Evolutionary conservation across 768 basidiomycete genomes (phyloP).

Genomic region (Boletus pseudopeckii): DNA sequence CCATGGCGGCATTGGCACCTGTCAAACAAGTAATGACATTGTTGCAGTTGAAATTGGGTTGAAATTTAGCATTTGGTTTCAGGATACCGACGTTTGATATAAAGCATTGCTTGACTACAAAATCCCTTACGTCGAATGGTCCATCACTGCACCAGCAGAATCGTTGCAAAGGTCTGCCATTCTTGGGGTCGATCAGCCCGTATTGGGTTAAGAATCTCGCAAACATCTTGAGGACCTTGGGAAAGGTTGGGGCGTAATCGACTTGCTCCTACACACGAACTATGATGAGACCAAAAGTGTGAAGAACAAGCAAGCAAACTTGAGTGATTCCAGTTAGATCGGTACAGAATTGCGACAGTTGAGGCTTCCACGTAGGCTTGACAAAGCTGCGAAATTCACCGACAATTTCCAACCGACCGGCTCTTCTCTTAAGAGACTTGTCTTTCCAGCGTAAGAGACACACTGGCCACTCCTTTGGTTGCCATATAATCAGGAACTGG

Average conservation of each 20-base stretch:
- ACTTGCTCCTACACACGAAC: constrained; percentile 64
- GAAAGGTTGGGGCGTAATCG: constrained; percentile 72
- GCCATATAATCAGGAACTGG: constrained; percentile 4
- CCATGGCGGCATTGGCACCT: constrained; percentile 73
- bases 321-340: constrained; percentile 90
- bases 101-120: constrained; percentile 86
- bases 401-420: constrained; percentile 60
- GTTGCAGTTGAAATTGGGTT: constrained; percentile 5
- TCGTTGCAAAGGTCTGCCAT: constrained; percentile 52
- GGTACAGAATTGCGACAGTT: constrained; percentile 79
- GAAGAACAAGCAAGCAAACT: constrained; percentile 44
- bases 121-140: constrained; percentile 79
- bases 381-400: constrained; percentile 90
- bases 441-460: constrained; percentile 83
- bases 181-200: constrained; percentile 60
- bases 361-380: constrained; percentile 80
- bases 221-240: constrained; percentile 61
- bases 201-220: constrained; percentile 66
- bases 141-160: constrained; percentile 87
- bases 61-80: constrained; percentile 3
- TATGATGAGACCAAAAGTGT: constrained; percentile 2
- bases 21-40: constrained; percentile 14
- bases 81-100: constrained; percentile 63
- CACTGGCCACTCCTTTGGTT: constrained; percentile 84
- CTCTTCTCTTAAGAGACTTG: constrained; percentile 45